Evolutionary conservation across 352 stramenopile species (phyloP), one percentile per base, ranked within the genome.

Genomic region (Globisporangium emineosum): DNA sequence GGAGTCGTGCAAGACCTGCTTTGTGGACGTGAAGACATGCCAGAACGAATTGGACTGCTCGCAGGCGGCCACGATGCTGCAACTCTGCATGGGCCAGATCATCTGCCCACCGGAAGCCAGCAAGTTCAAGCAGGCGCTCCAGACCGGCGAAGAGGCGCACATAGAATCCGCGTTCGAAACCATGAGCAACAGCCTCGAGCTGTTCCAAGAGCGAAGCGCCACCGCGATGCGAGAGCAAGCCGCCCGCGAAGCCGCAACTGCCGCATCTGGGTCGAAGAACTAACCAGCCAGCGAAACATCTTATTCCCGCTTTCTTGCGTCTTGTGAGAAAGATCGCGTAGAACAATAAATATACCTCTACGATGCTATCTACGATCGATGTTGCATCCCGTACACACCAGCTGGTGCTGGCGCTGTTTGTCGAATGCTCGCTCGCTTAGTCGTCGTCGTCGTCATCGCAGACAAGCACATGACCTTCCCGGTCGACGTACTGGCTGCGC

Each of bases 11-110:
- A 79, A 91, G 66, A 79, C 77, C 60, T 91, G 83, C 67, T 90
- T 96, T 67, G 69, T 81, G 29, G 72, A 90, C 56, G 69, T 97
- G 60, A 86, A 82, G 74, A 91, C 69, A 27, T 96, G 90, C 72
- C 69, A 68, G 51, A 83, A 75, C 50, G 84, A 97, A 62, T 66
- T 90, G 55, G 80, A 89, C 59, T 96, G 89, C 67, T 86, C 86
- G 13, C 83, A 93, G 68, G 89, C 90, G 6, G 88, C 85, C 30
- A 91, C 93, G 32, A 88, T 87, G 61, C 78, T 97, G 15, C 91
- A 95, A 61, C 79, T 95, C 21, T 97, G 91, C 73, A 94, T 97
- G 88, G 89, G 81, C 2, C 77, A 79, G 51, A 86, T 97, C 66
- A 86, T 97, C 33, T 96, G 88, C 59, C 78, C 82, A 4, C 62